Base-by-base conservation (phyloP, 2,329 filamentous ascomycete genomes). In the Paraphaeosphaeria sporulosa region DNA sequence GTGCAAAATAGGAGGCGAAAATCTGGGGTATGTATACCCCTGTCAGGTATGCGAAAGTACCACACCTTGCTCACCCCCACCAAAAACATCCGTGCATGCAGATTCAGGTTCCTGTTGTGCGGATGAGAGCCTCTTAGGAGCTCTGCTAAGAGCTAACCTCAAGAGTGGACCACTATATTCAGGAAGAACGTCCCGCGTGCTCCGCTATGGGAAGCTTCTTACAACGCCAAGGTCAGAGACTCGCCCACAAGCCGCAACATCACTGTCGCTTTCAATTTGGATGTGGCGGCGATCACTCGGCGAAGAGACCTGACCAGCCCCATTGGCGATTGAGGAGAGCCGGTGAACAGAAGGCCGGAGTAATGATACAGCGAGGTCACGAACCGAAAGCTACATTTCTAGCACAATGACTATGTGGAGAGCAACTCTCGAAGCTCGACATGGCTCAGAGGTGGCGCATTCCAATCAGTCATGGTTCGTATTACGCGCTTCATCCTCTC, bases 121-220 rank as follows among this genome's bases (percentile, higher is more conserved):
- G 69, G 72, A 58, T 64, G 54, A 40, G 69, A 66, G 63, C 62
- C 63, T 62, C 60, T 67, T 60, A 70, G 57, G 61, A 60, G 65
- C 65, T 60, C 64, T 64, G 61, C 59, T 61, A 66, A 59, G 60
- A n/a, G 15, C 47, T 49, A 55, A 67, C 64, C 70, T 64, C 67
- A 47, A 52, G 42, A 60, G 60, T 62, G 67, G 58, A 66, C 64
- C 42, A 64, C 68, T 64, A 55, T 51, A 54, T 60, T 61, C 56
- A 61, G 73, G 74, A 64, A 72, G 64, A 64, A 64, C 74, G 70
- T 75, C 74, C 74, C 74, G 74, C 68, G 64, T 69, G 59, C 65
- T 69, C 74, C 74, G 74, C 61, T 66, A 19, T 23, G 44, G 52
- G 21, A 69, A 60, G 57, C 69, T 59, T 61, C 61, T 34, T 53